Percentiles rank a stretch among this genome's conserved stretches.
Evolutionary conservation across 192 early-diverging fungal genomes (phyloP).

Genomic region (Kickxella alabastrina): DNA sequence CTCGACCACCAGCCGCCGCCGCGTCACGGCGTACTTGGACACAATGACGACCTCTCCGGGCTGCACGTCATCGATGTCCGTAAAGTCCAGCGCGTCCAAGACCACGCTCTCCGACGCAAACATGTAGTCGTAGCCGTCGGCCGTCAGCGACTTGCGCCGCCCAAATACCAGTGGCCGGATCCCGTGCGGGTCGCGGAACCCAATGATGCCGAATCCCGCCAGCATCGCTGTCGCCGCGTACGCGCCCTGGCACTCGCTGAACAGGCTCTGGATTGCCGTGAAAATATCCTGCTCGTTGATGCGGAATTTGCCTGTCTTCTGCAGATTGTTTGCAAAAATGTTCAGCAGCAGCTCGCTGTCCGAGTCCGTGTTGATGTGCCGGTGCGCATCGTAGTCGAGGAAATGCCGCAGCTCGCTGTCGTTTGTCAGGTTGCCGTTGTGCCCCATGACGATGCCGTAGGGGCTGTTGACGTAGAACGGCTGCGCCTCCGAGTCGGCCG

Average conservation of each 20-base stretch:
- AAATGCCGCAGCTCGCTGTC: conserved; percentile 82
- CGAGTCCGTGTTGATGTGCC: conserved; percentile 99
- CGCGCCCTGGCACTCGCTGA: conserved; percentile 80
- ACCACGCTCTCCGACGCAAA: conserved; percentile 96
- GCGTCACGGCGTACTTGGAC: conserved; percentile 68
- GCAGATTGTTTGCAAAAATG: conserved; percentile 95
- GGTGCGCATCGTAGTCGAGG: conserved; percentile 92
- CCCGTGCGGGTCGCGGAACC: conserved; percentile 91
- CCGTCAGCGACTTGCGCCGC: conserved; percentile 58
- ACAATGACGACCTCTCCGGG: conserved; percentile 96
- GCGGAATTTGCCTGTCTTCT: conserved; percentile 93
- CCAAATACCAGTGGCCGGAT: conserved; percentile 96
- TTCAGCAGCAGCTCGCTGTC: conserved; percentile 98
- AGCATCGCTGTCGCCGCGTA: conserved; percentile 97
- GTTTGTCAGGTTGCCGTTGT: conserved; percentile 99
- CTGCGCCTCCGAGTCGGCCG: conserved; percentile 94
- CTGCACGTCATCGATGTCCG: conserved; percentile 82
- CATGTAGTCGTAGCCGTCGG: conserved; percentile 90
- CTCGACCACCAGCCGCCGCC: conserved; percentile 58
- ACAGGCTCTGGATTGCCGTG: conserved; percentile 80
- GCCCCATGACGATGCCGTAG: conserved; percentile 94
- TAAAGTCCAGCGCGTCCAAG: conserved; percentile 86
- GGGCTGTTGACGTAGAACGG: conserved; percentile 99
- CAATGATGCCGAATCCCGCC: conserved; percentile 96
- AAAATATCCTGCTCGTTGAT: conserved; percentile 99